Percentiles rank a stretch among this genome's conserved stretches.
Conservation (phyloP, 169 alveolate genomes). For the Eimeria brunetti region DNA sequence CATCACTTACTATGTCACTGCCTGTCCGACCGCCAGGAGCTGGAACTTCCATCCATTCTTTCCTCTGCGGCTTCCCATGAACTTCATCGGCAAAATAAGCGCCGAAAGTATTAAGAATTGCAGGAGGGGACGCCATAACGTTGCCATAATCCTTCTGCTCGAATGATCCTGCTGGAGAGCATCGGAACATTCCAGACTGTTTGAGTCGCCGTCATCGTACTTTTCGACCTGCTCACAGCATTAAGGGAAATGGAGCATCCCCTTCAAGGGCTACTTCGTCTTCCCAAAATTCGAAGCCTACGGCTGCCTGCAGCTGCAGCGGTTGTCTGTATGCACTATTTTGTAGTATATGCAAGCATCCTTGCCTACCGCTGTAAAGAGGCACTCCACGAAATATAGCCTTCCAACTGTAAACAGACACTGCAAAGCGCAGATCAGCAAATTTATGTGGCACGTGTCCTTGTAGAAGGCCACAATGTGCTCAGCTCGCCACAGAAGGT, state of each 20-base stretch:
- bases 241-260: neutral
- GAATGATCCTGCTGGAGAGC: neutral
- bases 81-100: slow-evolving; percentile 44
- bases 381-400: neutral
- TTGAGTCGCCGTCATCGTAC: neutral
- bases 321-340: neutral
- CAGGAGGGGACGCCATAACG: slow-evolving; percentile 9
- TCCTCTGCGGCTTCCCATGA: slow-evolving; percentile 33
- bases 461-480: slow-evolving; percentile 40
- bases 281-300: neutral
- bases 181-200: neutral
- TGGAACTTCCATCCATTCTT: slow-evolving; percentile 50
- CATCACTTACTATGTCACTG: slow-evolving; percentile 33
- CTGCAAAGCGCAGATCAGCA: slow-evolving; percentile 33
- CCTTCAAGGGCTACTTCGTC: neutral
- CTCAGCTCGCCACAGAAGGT: slow-evolving; percentile 69
- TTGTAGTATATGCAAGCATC: neutral
- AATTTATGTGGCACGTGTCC: slow-evolving; percentile 19
- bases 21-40: slow-evolving; percentile 43
- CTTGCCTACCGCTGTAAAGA: neutral
- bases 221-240: slow-evolving; percentile 2
- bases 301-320: neutral
- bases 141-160: neutral
- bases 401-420: slow-evolving; percentile 19
- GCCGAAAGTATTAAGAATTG: slow-evolving; percentile 20